Base-by-base conservation (phyloP, 352 stramenopile genomes). In the Aphanomyces cochlioides region DNA sequence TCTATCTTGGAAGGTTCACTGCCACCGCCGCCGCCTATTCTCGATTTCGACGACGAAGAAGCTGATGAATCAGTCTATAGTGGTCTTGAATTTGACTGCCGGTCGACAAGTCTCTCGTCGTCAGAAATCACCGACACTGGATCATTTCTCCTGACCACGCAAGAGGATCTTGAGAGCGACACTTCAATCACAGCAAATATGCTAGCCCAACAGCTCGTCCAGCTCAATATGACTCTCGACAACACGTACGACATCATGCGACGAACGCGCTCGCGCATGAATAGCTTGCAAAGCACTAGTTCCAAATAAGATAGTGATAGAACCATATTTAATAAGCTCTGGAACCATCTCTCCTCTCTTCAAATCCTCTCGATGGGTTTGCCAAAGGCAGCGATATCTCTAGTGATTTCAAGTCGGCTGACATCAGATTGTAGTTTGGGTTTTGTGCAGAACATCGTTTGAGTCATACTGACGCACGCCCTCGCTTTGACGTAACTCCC, bases 41-140 rank as follows among this genome's bases (percentile, higher is more conserved):
- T 70, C 19, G 64, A 70, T 36, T 70, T 70, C 38, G 64, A 70
- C 64, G 53, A 70, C 40, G 64, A 70, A n/a, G 64, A 70, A 8
- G 64, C 53, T 7, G 64, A 70, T 5, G 64, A 70, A 34, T 70
- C 64, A 6, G 64, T 70, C 5, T 70, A 70, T 50, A 63, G 45
- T 10, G 64, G 64, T 4, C 64, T 70, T 17, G 64, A 70, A 19
- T 50, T 70, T 5, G 64, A 70, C 48, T 53, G 59, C 12, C 54
- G 54, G 5, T 37, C 13, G 54, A 61, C 54, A 10, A 45, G 54
- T 61, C 5, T 61, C 17, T 61, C 54, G 19, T n/a, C 10, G 10
- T n/a, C 10, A 12, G 17, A 12, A n/a, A n/a, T n/a, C 43, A 12
- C 10, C 10, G 43, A 50, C 43, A 50, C 43, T 12, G 28, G 28